Conservation (phyloP, 495 filamentous ascomycete species). For the Trichoderma erinaceum region DNA sequence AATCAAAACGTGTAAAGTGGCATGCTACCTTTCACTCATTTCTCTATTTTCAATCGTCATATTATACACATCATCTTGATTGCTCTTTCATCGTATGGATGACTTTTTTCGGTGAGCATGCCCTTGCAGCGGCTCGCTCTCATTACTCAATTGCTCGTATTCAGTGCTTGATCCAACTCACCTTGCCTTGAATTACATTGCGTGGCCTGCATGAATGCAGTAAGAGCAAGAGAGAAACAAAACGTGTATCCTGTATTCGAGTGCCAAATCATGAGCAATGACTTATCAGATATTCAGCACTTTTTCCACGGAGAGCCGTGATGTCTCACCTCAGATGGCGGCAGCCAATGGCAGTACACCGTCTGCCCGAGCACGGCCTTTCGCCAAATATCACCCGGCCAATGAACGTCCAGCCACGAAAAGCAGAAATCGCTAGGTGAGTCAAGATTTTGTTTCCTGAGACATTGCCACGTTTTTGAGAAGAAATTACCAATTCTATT, state of each 20-base stretch:
- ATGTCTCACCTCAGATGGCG: neutral
- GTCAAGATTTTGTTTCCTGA: neutral
- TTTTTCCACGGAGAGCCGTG: neutral
- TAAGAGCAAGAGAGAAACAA: neutral
- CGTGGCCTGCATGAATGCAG: neutral
- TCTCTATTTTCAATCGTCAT: neutral
- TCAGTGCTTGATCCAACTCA: neutral
- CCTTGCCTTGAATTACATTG: neutral
- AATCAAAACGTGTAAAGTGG: neutral
- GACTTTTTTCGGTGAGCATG: neutral
- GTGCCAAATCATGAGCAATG: neutral
- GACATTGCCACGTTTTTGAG: neutral
- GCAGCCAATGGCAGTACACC: slow-evolving; percentile 6
- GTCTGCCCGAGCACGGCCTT: neutral
- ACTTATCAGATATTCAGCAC: neutral
- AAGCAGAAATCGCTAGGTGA: neutral
- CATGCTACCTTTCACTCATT: neutral
- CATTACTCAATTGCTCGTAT: neutral
- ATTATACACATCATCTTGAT: neutral
- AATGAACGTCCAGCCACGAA: neutral
- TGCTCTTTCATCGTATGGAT: neutral
- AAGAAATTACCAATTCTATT: slow-evolving; percentile 8
- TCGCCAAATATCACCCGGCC: neutral
- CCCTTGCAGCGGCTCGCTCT: neutral
- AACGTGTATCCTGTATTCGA: neutral